These are phyloP conservation scores for Macadamia integrifolia DNA, from an alignment of 164 flowering plant genomes.

Conservation along the genomic window DNA sequence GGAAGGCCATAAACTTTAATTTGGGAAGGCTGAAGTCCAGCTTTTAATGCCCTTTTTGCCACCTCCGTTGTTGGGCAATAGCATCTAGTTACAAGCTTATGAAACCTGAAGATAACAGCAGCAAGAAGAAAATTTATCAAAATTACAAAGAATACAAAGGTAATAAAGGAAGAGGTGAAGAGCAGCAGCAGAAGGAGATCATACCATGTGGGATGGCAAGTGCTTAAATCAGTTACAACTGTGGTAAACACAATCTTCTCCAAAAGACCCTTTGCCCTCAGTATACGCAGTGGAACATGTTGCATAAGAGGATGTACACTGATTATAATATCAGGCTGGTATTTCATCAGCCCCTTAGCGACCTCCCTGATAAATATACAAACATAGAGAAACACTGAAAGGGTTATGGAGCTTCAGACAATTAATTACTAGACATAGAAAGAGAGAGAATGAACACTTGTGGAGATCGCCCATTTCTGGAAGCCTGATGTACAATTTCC, in stretches of 20 bases:
- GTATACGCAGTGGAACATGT: conserved; percentile 88
- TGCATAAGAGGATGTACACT: conserved; percentile 99
- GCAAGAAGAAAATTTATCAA: background rate
- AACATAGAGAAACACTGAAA: conserved; percentile 2
- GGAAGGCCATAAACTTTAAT: conserved; percentile 95
- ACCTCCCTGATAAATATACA: conserved; percentile 51
- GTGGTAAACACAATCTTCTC: conserved; percentile 93
- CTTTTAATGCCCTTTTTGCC: conserved; percentile 78
- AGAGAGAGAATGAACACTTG: too few relatives aligned
- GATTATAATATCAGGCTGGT: conserved; percentile 89
- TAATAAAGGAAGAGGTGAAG: background rate
- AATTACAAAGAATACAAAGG: background rate
- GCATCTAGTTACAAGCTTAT: conserved; percentile 96
- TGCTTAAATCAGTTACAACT: conserved; percentile 89
- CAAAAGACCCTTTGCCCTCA: conserved; percentile 80
- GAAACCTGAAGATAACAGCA: conserved; percentile 58
- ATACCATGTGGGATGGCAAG: conserved; percentile 98
- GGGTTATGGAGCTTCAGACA: background rate
- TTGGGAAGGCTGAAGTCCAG: conserved; percentile 83
- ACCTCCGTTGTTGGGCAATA: conserved; percentile 91
- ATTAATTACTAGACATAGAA: too few relatives aligned
- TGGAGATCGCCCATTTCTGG: too few relatives aligned
- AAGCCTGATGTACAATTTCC: background rate
- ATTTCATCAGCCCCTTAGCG: conserved; percentile 89
- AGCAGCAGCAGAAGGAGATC: background rate